Evolutionary conservation across 176 grass and related monocot genomes (phyloP).

Genomic region (Aegilops longissima): DNA sequence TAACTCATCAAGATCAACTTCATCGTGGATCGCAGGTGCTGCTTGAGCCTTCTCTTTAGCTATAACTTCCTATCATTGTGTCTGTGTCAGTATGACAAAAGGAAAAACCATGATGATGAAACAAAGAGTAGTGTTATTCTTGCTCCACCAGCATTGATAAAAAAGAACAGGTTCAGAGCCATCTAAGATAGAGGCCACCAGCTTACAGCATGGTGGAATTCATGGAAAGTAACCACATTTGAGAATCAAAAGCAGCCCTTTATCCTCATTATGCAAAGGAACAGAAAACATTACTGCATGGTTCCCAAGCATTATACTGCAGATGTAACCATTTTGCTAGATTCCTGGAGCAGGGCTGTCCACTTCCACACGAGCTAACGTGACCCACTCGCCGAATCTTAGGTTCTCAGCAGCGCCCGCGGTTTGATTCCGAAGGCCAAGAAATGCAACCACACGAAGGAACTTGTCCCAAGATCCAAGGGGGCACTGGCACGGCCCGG

Average conservation of each 20-base stretch:
- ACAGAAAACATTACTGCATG: neutral
- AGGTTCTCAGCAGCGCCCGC: neutral
- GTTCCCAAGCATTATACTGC: neutral
- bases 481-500: neutral
- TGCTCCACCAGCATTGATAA: neutral
- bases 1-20: conserved; percentile 98
- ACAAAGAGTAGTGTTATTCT: neutral
- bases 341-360: neutral
- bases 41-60: conserved; percentile 68
- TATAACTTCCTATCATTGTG: conserved; percentile 64
- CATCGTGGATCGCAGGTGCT: conserved; percentile 53
- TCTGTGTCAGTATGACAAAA: conserved; percentile 23
- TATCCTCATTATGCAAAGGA: neutral
- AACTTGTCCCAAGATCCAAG: conserved; percentile 19
- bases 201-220: neutral
- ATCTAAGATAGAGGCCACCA: neutral
- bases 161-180: neutral
- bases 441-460: neutral
- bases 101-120: neutral
- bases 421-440: neutral
- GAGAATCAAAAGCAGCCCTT: neutral
- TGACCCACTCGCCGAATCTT: neutral
- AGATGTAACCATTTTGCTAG: neutral
- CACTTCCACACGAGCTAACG: neutral
- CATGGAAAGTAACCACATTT: neutral